phyloP scores from a whole-genome alignment of 495 filamentous ascomycete species.

The Aspergillus homomorphus region DNA sequence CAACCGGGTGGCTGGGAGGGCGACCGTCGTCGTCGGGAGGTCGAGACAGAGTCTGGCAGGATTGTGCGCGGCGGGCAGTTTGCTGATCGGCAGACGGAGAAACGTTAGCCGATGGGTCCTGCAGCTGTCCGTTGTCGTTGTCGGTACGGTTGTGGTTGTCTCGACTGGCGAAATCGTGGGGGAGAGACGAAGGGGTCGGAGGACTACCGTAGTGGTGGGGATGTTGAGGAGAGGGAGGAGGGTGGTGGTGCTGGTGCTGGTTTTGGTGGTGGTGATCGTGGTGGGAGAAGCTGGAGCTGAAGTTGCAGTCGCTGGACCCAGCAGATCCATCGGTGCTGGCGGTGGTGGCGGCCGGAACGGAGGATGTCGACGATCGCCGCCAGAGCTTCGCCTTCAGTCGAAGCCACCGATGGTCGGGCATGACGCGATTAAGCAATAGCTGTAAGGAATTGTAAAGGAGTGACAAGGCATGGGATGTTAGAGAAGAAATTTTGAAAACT shows the following conservation, averaged over 20 bases:
- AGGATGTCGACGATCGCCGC: conserved; percentile 37
- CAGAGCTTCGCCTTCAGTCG: conserved; percentile 39
- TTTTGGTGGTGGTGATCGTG: conserved; percentile 8
- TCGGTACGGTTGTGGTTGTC: neutral
- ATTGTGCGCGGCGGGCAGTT: conserved; percentile 4
- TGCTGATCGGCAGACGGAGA: conserved; percentile 10
- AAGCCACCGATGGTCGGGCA: conserved; percentile 37
- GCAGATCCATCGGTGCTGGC: conserved; percentile 18
- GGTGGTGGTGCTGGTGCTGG: conserved; percentile 6
- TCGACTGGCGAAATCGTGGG: neutral
- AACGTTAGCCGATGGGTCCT: conserved; percentile 7
- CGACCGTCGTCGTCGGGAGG: neutral
- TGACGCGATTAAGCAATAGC: conserved; percentile 11
- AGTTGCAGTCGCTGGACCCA: neutral
- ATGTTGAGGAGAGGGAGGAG: conserved; percentile 2
- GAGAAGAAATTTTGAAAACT: neutral
- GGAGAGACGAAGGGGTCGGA: neutral
- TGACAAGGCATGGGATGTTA: neutral
- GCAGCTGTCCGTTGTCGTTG: neutral
- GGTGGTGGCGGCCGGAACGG: conserved; percentile 4
- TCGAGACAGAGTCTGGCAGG: neutral
- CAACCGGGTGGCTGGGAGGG: neutral
- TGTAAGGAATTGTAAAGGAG: conserved; percentile 9
- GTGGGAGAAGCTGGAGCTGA: conserved; percentile 16
- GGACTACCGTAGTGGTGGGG: neutral